phyloP scores from a whole-genome alignment of 106 monocot genomes.

The Vanilla planifolia region DNA sequence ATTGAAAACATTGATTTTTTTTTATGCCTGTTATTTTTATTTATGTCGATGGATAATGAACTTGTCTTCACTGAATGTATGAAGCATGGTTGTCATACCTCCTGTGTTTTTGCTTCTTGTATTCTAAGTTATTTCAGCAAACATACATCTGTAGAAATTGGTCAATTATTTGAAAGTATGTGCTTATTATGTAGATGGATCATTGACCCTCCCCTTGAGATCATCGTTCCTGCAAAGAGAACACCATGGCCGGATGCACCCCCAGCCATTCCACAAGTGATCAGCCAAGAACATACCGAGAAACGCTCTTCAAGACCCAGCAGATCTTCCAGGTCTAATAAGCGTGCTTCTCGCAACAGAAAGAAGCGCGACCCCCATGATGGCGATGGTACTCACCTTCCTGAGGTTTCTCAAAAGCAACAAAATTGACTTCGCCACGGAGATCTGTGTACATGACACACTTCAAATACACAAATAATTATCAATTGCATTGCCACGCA shows the following conservation, averaged over 20 bases:
- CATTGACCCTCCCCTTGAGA: conserved; percentile 64
- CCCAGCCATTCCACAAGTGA: conserved; percentile 23
- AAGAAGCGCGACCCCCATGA: conserved; percentile 34
- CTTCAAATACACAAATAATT: neutral
- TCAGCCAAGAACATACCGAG: conserved; percentile 11
- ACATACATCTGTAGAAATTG: neutral
- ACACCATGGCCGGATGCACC: conserved; percentile 72
- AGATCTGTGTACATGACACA: conserved; percentile 5
- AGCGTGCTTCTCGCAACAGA: conserved; percentile 41
- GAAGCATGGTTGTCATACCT: no score
- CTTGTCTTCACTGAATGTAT: no score
- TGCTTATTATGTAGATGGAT: conserved; percentile 51
- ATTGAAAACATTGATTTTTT: no score
- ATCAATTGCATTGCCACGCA: neutral
- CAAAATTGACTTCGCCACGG: conserved; percentile 7
- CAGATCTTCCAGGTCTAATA: conserved; percentile 45
- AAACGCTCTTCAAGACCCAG: conserved; percentile 18
- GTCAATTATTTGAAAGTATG: no score
- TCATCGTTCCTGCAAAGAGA: conserved; percentile 60
- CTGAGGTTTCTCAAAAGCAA: conserved; percentile 17
- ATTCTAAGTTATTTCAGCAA: no score
- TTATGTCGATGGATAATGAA: no score
- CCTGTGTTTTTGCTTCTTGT: no score
- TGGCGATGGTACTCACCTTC: conserved; percentile 9
- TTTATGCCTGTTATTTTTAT: no score